Evolutionary conservation across 2,329 filamentous ascomycete species (phyloP), one percentile per base, ranked within the genome.

Genomic region (Dissoconium aciculare): DNA sequence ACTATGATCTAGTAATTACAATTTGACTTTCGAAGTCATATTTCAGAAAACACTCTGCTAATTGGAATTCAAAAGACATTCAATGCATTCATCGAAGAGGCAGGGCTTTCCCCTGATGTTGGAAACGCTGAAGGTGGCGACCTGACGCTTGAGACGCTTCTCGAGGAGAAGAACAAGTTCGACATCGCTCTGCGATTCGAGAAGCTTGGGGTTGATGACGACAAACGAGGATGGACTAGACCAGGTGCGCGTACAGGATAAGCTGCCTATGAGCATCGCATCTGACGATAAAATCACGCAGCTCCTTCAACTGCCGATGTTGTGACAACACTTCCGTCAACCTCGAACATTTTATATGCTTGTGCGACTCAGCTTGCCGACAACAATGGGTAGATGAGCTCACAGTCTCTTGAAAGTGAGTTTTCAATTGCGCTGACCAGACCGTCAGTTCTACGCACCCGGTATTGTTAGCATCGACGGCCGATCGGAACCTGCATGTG

Each of bases 101-200:
- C 69, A 6, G 63, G 59, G 4, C 54, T 75, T 11, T 56, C 66
- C 9, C 38, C 54, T 11, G 62, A 70, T 51, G 62, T 57, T 27
- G 71, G 65, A 0, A 46, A 42, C 5, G 46, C 51, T 3, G 47
- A 52, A 8, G 56, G 54, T 28, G 55, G 56, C 16, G 56, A 61
- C 31, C 55, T 71, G 47, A 71, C 69, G 3, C 62, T 75, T 31
- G 70, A 75, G 43, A 56, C 62, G 26, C 55, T 74, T n/a, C 54
- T 75, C 5, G 60, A 71, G 28, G 70, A 75, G 51, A 75, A 74
- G 53, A 63, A 59, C 42, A 55, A 54, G 0, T 74, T 67, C 40
- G 71, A 75, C 43, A 47, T 68, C 9, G 67, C 57, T 33, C 47
- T 65, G 15, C 57, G 55, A 3, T 72, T 71, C 37, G 70, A 74